Percentiles rank a stretch among this genome's conserved stretches.
These are phyloP conservation scores for Aspergillus campestris DNA, from an alignment of 495 filamentous ascomycete genomes.

Conservation along the genomic window DNA sequence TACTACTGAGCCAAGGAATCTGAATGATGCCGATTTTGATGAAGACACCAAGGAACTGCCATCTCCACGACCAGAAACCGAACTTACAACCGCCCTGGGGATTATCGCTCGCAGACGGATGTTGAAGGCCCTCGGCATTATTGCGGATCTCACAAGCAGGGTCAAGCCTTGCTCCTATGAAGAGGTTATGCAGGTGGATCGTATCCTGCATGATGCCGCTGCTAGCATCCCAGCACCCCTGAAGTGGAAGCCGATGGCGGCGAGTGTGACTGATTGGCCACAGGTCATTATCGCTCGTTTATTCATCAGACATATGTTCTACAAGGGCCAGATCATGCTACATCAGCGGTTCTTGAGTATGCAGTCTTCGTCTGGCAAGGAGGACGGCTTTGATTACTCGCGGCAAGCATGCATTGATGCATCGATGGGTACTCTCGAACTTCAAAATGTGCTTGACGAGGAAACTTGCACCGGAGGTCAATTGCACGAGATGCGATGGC, in stretches of 20 bases:
- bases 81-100: conserved; percentile 20
- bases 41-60: conserved; percentile 18
- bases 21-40: conserved; percentile 27
- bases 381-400: conserved; percentile 13
- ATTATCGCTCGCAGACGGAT: conserved; percentile 26
- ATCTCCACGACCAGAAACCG: conserved; percentile 19
- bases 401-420: conserved; percentile 14
- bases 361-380: conserved; percentile 8
- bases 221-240: conserved; percentile 22
- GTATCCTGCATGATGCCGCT: conserved; percentile 18
- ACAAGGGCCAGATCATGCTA: conserved; percentile 30
- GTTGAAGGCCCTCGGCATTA: conserved; percentile 21
- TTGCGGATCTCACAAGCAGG: conserved; percentile 21
- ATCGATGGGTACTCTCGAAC: conserved; percentile 11
- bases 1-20: conserved; percentile 22
- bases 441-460: conserved; percentile 19
- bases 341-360: conserved; percentile 26
- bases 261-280: conserved; percentile 29
- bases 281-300: conserved; percentile 27
- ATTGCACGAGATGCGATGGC: conserved; percentile 17
- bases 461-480: conserved; percentile 20
- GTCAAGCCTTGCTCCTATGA: conserved; percentile 20
- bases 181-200: conserved; percentile 30
- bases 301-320: conserved; percentile 23
- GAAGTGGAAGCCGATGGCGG: conserved; percentile 21